Conservation (phyloP, 2,329 filamentous ascomycete species). For the Allantophomopsis lycopodina region DNA sequence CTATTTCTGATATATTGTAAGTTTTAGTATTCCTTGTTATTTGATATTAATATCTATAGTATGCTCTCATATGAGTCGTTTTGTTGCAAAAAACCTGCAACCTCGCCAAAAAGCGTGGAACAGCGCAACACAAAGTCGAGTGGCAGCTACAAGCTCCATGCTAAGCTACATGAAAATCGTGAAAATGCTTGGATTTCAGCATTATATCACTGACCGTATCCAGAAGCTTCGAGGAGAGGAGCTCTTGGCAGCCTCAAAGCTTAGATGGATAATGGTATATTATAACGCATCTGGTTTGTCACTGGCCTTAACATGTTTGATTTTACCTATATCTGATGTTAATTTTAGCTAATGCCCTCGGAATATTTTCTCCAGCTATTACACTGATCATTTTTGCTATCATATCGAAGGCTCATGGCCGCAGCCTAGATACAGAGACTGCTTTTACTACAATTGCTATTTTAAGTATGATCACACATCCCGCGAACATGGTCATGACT, state of each 20-base stretch:
- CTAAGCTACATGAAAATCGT: constrained; percentile 21
- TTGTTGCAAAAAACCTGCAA: constrained; percentile 21
- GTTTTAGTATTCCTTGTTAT: too few relatives aligned
- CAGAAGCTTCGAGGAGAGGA: constrained; percentile 16
- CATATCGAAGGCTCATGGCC: constrained; percentile 8
- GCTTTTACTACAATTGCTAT: not conserved
- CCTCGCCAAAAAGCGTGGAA: constrained; percentile 23
- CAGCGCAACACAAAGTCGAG: constrained; percentile 21
- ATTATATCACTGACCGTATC: constrained; percentile 10
- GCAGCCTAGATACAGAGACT: not conserved
- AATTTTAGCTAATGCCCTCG: constrained; percentile 26
- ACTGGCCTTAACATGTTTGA: too few relatives aligned
- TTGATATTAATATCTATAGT: constrained; percentile 14
- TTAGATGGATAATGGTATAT: constrained; percentile 22
- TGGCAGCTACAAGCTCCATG: constrained; percentile 19
- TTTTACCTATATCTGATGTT: too few relatives aligned
- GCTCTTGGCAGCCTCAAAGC: constrained; percentile 14
- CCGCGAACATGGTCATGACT: constrained; percentile 1
- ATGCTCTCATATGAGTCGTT: constrained; percentile 23
- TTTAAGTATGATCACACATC: not conserved
- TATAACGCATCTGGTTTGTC: constrained; percentile 24
- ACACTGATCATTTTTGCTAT: constrained; percentile 23
- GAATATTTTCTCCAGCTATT: constrained; percentile 25
- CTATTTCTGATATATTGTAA: constrained; percentile 25
- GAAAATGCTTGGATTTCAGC: constrained; percentile 23